phyloP scores from a whole-genome alignment of 164 flowering plant species.

The Liquidambar formosana region DNA sequence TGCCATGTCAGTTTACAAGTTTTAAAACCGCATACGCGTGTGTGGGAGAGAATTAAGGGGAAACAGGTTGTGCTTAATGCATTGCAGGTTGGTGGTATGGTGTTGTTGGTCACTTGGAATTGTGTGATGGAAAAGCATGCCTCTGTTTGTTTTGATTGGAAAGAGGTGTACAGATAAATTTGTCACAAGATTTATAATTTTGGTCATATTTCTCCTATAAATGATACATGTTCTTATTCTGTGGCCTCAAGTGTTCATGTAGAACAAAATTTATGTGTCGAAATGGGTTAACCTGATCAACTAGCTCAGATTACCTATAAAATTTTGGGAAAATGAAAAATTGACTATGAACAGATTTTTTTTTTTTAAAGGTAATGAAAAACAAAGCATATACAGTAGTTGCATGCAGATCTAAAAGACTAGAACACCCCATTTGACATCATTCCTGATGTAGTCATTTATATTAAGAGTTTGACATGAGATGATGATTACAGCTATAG shows the following conservation, averaged over 20 bases:
- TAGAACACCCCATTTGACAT: slow-evolving; percentile 18
- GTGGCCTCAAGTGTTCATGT: no score
- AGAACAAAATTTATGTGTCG: no score
- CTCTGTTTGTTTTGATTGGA: no score
- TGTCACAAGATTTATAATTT: no score
- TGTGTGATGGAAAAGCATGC: slow-evolving; percentile 45
- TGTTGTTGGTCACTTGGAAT: slow-evolving; percentile 59
- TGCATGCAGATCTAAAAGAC: slow-evolving; percentile 20
- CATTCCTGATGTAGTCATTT: slow-evolving; percentile 21
- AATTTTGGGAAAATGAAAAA: slow-evolving; percentile 1
- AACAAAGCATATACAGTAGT: slow-evolving; percentile 20
- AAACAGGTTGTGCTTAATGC: neutral
- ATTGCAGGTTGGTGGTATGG: slow-evolving; percentile 78
- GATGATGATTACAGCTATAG: slow-evolving; percentile 23
- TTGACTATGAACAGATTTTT: neutral
- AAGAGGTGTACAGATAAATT: no score
- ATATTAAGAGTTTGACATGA: slow-evolving; percentile 19
- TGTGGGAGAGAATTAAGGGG: no score
- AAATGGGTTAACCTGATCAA: slow-evolving; percentile 14
- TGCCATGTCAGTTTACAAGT: no score
- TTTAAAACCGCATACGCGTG: no score
- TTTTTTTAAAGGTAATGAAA: no score
- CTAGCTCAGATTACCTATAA: slow-evolving; percentile 8
- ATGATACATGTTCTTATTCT: no score
- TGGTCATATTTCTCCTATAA: no score